Conservation (phyloP, 441 rosid genomes). For the Populus hybrid region DNA sequence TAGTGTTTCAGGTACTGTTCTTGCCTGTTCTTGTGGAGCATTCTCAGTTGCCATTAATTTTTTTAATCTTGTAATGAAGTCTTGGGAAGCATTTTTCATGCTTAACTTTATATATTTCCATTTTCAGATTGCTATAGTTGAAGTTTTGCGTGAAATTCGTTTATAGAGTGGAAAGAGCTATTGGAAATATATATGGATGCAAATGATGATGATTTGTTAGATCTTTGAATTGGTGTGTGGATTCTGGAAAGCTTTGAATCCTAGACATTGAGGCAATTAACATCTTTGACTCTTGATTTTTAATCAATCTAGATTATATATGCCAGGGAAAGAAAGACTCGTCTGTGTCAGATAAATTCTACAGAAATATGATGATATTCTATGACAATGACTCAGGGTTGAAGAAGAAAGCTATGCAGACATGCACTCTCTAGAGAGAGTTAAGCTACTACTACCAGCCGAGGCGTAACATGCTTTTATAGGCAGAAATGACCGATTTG, state of each 20-base stretch:
- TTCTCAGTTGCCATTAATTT: too few species aligned
- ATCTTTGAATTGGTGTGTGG: too few species aligned
- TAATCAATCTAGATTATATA: too few species aligned
- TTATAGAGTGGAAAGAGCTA: not conserved
- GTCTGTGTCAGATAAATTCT: too few species aligned
- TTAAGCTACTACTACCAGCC: not conserved
- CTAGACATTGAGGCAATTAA: too few species aligned
- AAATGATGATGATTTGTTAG: not conserved
- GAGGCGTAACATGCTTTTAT: too few species aligned
- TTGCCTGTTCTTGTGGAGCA: not conserved
- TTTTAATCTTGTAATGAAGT: too few species aligned
- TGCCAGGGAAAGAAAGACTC: too few species aligned
- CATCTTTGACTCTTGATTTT: too few species aligned
- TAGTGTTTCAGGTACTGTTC: slow-evolving; percentile 31
- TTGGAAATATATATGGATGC: not conserved
- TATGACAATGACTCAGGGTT: not conserved
- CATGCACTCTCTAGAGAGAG: not conserved
- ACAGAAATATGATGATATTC: not conserved
- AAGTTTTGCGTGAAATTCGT: not conserved
- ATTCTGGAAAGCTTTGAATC: not conserved
- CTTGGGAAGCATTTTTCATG: too few species aligned
- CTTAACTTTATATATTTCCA: not conserved
- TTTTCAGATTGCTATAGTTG: not conserved
- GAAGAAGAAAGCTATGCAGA: not conserved
- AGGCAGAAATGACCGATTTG: too few species aligned